Evolutionary conservation across 306 rosid species (phyloP).

Genomic region (Trifolium subterraneum): DNA sequence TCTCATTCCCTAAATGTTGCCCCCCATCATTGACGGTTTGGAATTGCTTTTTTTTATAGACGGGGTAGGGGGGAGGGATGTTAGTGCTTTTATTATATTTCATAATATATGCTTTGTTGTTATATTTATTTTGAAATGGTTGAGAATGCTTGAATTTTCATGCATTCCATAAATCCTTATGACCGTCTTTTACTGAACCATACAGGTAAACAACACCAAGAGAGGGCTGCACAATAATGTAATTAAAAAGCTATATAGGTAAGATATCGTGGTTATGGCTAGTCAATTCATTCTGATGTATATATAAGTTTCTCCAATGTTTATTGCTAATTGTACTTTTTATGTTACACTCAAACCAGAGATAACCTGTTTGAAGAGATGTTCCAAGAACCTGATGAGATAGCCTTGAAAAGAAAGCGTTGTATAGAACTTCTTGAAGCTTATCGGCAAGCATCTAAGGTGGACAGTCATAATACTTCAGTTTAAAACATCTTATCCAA

Average conservation of each 20-base stretch:
- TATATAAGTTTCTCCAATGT: conserved; percentile 1
- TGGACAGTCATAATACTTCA: conserved; percentile 42
- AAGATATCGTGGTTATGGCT: conserved; percentile 18
- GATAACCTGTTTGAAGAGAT: conserved; percentile 93
- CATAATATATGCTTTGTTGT: conserved; percentile 15
- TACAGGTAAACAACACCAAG: conserved; percentile 90
- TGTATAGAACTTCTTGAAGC: conserved; percentile 84
- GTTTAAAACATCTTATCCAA: background rate
- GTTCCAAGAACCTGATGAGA: conserved; percentile 95
- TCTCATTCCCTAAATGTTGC: background rate
- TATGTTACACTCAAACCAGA: conserved; percentile 55
- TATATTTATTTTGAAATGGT: conserved; percentile 29
- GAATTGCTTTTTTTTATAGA: background rate
- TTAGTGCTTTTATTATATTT: background rate
- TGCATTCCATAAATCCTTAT: conserved; percentile 29
- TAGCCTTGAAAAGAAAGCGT: conserved; percentile 85
- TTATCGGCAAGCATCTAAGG: conserved; percentile 93
- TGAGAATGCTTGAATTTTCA: conserved; percentile 18
- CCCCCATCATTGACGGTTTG: conserved; percentile 7
- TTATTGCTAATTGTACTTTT: conserved; percentile 39
- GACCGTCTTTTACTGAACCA: conserved; percentile 30
- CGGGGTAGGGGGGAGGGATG: background rate
- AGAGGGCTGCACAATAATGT: conserved; percentile 94
- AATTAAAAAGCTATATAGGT: conserved; percentile 95
- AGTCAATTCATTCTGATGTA: background rate